Conservation (phyloP, 1,139 yeast species). For the Zygosaccharomyces pseudobailii region DNA sequence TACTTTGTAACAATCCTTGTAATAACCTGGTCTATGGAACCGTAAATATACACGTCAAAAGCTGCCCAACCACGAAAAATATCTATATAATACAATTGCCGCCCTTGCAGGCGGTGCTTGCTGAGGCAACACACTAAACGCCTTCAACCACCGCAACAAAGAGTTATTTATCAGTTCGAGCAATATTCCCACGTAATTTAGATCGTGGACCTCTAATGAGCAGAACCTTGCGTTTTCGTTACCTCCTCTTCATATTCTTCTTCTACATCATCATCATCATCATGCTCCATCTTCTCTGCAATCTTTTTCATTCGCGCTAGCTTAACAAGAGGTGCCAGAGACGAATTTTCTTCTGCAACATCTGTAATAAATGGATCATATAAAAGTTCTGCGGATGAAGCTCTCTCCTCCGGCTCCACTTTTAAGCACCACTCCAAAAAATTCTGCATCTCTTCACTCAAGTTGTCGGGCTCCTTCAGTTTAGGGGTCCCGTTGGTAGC, state of each 20-base stretch:
- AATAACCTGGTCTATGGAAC: neutral
- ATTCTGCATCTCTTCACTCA: conserved; percentile 59
- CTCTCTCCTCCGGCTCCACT: conserved; percentile 81
- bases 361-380: conserved; percentile 60
- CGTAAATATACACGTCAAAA: neutral
- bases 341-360: conserved; percentile 64
- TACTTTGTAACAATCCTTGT: neutral
- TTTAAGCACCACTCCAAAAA: conserved; percentile 78
- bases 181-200: too few relatives aligned
- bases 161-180: too few relatives aligned
- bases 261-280: conserved; percentile 14
- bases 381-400: conserved; percentile 71
- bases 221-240: neutral
- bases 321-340: conserved; percentile 85
- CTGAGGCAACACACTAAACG: neutral
- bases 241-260: conserved; percentile 3
- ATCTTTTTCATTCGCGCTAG: conserved; percentile 78
- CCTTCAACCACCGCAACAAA: too few relatives aligned
- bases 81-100: conserved; percentile 3
- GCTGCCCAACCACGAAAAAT: neutral
- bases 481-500: conserved; percentile 96
- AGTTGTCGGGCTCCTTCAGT: conserved; percentile 80
- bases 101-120: neutral
- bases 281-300: conserved; percentile 46
- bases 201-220: neutral